Evolutionary conservation across 306 rosid genomes (phyloP).

Genomic region (Medicago ruthenica): DNA sequence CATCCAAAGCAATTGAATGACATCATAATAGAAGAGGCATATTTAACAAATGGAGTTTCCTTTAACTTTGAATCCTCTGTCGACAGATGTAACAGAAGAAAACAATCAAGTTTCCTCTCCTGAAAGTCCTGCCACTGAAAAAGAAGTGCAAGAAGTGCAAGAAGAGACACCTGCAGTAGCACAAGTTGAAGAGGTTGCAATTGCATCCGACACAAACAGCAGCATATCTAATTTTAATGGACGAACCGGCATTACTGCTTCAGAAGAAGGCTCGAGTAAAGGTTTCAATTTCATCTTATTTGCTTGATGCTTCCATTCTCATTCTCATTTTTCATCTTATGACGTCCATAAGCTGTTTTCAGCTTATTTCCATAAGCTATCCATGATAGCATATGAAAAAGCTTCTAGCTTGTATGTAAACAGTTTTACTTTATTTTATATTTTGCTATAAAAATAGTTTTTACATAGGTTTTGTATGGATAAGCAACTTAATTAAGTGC

Average conservation of each 20-base stretch:
- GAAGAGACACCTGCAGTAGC: too few species aligned
- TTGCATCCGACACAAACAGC: slow-evolving; percentile 24
- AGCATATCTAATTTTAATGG: slow-evolving; percentile 36
- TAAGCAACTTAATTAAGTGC: too few species aligned
- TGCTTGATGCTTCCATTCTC: slow-evolving; percentile 10
- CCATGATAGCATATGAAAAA: too few species aligned
- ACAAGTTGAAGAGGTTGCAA: slow-evolving; percentile 43
- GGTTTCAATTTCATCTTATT: slow-evolving; percentile 43
- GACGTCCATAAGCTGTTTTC: neutral
- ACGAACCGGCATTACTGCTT: too few species aligned
- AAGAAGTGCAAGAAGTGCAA: too few species aligned
- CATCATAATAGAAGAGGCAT: too few species aligned
- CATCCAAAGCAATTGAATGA: too few species aligned
- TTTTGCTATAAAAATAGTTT: neutral
- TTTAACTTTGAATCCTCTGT: slow-evolving; percentile 41
- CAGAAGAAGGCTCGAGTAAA: slow-evolving; percentile 41
- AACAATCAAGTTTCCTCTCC: too few species aligned
- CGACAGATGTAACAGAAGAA: slow-evolving; percentile 44
- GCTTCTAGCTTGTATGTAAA: too few species aligned
- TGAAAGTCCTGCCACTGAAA: too few species aligned
- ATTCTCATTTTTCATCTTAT: slow-evolving; percentile 7
- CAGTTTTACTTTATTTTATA: too few species aligned
- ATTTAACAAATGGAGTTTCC: neutral
- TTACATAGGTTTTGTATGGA: neutral
- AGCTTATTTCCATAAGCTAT: neutral